A percentile compares a stretch with the other conserved stretches of the same genome.
Conservation (phyloP, 78 protist species). For the Isochrysis galbana region DNA sequence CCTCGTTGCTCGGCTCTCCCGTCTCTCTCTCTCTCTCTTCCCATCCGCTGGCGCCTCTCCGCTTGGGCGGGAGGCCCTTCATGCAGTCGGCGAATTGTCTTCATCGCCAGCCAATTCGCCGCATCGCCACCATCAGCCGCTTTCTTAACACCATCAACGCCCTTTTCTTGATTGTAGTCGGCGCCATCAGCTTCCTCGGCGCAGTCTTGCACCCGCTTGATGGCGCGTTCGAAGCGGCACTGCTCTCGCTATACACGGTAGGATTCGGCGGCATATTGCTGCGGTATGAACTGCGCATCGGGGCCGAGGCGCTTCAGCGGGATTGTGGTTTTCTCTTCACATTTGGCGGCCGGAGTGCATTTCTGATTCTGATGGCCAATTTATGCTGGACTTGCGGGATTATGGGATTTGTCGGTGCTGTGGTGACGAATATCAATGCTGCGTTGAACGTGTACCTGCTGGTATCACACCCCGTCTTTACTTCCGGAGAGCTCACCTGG, state of each 20-base stretch:
- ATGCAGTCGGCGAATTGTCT: too few relatives aligned
- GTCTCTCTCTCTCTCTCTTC: too few relatives aligned
- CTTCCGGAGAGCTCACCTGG: background rate
- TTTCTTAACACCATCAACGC: too few relatives aligned
- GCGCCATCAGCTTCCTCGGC: too few relatives aligned
- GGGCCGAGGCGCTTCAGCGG: background rate
- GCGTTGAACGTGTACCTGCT: background rate
- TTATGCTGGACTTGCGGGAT: background rate
- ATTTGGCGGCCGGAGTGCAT: background rate
- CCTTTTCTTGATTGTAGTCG: too few relatives aligned
- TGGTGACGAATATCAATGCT: background rate
- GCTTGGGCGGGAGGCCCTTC: too few relatives aligned
- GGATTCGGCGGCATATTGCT: background rate
- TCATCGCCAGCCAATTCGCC: too few relatives aligned
- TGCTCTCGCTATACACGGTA: background rate
- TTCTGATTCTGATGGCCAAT: background rate
- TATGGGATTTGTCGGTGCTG: background rate
- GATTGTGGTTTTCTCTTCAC: background rate
- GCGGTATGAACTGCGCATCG: background rate
- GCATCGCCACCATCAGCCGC: too few relatives aligned
- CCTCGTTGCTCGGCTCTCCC: too few relatives aligned
- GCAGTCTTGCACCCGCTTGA: too few relatives aligned
- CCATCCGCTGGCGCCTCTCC: too few relatives aligned
- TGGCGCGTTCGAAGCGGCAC: too few relatives aligned
- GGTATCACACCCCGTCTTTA: background rate